Conservation (phyloP, 257 asterid genomes). For the Orobanche coerulescens region DNA sequence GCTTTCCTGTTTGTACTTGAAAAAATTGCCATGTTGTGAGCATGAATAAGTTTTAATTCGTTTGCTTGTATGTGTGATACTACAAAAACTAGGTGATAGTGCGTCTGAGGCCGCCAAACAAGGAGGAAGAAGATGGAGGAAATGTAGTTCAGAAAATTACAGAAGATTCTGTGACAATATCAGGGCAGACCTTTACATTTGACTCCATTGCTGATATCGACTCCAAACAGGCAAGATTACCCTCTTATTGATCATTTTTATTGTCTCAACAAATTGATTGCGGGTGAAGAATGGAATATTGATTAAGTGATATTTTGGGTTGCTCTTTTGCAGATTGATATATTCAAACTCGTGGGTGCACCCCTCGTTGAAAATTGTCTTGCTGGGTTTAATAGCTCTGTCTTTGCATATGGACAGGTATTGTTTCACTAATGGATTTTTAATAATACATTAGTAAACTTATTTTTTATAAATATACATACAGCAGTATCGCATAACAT, state of each 20-base stretch:
- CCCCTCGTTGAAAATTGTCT: conserved; percentile 94
- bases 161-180: conserved; percentile 60
- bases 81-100: conserved; percentile 57
- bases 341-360: conserved; percentile 88
- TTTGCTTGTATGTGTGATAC: conserved; percentile 14
- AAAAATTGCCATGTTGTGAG: conserved; percentile 3
- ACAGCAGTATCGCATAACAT: neutral
- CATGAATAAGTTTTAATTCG: conserved; percentile 5
- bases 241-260: neutral
- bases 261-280: neutral
- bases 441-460: neutral
- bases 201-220: conserved; percentile 79
- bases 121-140: conserved; percentile 71
- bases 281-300: neutral
- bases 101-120: conserved; percentile 81
- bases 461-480: neutral
- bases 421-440: conserved; percentile 2
- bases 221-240: conserved; percentile 67
- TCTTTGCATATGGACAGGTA: conserved; percentile 98
- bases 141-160: conserved; percentile 55
- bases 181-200: conserved; percentile 73
- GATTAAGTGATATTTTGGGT: conserved; percentile 17
- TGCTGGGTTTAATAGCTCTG: conserved; percentile 97
- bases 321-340: conserved; percentile 56
- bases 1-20: conserved; percentile 6